These are phyloP conservation scores for Trametes polyzona DNA, from an alignment of 1,284 basidiomycete species.

Conservation along the genomic window DNA sequence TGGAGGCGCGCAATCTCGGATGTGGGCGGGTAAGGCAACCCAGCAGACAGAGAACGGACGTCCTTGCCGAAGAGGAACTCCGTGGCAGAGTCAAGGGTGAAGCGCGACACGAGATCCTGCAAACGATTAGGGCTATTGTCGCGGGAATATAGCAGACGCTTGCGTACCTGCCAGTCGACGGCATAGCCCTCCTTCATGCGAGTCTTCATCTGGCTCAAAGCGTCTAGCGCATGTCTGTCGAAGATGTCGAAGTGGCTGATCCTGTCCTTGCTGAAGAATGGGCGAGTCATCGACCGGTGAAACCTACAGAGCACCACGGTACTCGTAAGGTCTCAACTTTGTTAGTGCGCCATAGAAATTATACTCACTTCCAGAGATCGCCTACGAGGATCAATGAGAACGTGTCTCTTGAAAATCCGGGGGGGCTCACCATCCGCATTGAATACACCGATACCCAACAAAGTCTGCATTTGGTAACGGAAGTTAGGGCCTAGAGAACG, in stretches of 20 bases:
- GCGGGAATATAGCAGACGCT: not conserved
- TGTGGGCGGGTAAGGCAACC: slow-evolving; percentile 34
- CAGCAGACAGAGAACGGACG: slow-evolving; percentile 37
- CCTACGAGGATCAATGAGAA: slow-evolving; percentile 14
- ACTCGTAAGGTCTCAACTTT: not conserved
- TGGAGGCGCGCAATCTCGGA: slow-evolving; percentile 8
- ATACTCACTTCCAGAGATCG: slow-evolving; percentile 37
- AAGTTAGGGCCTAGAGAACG: slow-evolving; percentile 17
- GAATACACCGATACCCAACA: slow-evolving; percentile 43
- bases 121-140: slow-evolving; percentile 5
- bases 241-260: slow-evolving; percentile 57
- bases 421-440: slow-evolving; percentile 39
- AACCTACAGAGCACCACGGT: slow-evolving; percentile 41
- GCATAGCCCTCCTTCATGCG: slow-evolving; percentile 47
- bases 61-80: slow-evolving; percentile 44
- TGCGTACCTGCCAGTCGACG: slow-evolving; percentile 53
- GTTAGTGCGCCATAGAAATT: too few species aligned
- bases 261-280: slow-evolving; percentile 55
- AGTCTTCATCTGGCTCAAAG: slow-evolving; percentile 36
- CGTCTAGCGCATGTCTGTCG: slow-evolving; percentile 39
- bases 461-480: slow-evolving; percentile 26
- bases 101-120: slow-evolving; percentile 39
- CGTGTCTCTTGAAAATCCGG: not conserved
- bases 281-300: slow-evolving; percentile 55
- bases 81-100: slow-evolving; percentile 44